phyloP scores from a whole-genome alignment of 805 yeast species.

The Scheffersomyces coipomensis region DNA sequence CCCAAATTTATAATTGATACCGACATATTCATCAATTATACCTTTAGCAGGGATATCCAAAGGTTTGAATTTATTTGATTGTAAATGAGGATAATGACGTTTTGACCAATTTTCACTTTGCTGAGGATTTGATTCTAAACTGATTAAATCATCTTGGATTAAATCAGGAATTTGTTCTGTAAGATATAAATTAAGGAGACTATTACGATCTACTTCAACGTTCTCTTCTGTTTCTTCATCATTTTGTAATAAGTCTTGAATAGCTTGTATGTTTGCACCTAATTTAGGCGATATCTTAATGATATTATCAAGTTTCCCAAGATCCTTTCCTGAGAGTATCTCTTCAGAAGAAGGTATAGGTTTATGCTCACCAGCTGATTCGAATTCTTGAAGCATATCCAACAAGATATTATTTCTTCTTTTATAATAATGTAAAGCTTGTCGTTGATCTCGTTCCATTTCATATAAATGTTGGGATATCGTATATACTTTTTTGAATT shows the following conservation, averaged over 20 bases:
- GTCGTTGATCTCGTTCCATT: slow-evolving; percentile 33
- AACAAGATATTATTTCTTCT: slow-evolving; percentile 37
- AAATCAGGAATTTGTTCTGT: slow-evolving; percentile 38
- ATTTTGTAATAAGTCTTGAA: slow-evolving; percentile 13
- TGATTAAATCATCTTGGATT: slow-evolving; percentile 32
- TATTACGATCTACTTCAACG: slow-evolving; percentile 14
- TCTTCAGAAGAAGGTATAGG: background rate
- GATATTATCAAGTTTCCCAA: slow-evolving; percentile 19
- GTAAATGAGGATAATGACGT: slow-evolving; percentile 33
- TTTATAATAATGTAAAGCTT: slow-evolving; percentile 29
- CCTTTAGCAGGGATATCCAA: slow-evolving; percentile 11
- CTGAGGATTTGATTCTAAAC: slow-evolving; percentile 39
- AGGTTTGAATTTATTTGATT: slow-evolving; percentile 33
- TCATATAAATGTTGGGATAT: slow-evolving; percentile 24
- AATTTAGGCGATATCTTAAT: slow-evolving; percentile 21
- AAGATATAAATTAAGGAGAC: slow-evolving; percentile 25
- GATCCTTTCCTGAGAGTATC: slow-evolving; percentile 7
- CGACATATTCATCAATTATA: slow-evolving; percentile 6
- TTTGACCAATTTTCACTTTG: slow-evolving; percentile 37
- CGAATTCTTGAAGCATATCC: slow-evolving; percentile 18
- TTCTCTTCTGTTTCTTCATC: slow-evolving; percentile 1
- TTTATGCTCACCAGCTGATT: background rate
- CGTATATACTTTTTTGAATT: slow-evolving; percentile 20
- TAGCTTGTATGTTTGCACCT: too few species aligned
- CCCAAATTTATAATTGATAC: slow-evolving; percentile 5